Percentiles rank a stretch among this genome's conserved stretches.
These are phyloP conservation scores for Aquilaria agallochum DNA, from an alignment of 441 rosid genomes.

Conservation along the genomic window DNA sequence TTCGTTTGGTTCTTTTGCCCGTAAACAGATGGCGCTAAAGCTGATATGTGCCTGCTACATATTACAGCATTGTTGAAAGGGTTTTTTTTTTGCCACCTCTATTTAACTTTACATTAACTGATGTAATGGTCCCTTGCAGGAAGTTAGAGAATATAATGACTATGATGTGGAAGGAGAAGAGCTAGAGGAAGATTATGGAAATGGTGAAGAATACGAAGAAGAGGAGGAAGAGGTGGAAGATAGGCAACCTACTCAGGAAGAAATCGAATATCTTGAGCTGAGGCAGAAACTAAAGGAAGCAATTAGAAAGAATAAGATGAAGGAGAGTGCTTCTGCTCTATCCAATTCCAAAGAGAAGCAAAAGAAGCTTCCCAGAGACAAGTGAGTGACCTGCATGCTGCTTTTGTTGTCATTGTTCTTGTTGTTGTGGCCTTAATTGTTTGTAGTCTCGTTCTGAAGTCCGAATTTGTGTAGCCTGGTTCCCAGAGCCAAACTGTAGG, in stretches of 20 bases:
- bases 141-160: slow-evolving; percentile 63
- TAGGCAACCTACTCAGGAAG: slow-evolving; percentile 59
- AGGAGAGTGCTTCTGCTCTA: slow-evolving; percentile 35
- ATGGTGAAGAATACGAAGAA: slow-evolving; percentile 28
- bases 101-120: no score
- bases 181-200: slow-evolving; percentile 34
- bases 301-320: slow-evolving; percentile 45
- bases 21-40: no score
- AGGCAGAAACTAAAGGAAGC: slow-evolving; percentile 64
- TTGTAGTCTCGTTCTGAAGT: neutral
- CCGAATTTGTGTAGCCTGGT: neutral
- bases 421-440: neutral
- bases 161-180: slow-evolving; percentile 56
- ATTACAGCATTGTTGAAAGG: no score
- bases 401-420: neutral
- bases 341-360: slow-evolving; percentile 38
- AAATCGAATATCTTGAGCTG: slow-evolving; percentile 57
- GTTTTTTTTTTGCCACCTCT: no score
- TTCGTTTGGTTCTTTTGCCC: no score
- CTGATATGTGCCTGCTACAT: no score
- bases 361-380: slow-evolving; percentile 47
- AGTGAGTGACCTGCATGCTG: slow-evolving; percentile 33
- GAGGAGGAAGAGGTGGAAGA: slow-evolving; percentile 41
- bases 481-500: neutral
- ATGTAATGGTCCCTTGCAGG: slow-evolving; percentile 29